Percentiles rank a stretch among this genome's conserved stretches.
Conservation (phyloP, 257 asterid genomes). For the Cinchona pubescens region DNA sequence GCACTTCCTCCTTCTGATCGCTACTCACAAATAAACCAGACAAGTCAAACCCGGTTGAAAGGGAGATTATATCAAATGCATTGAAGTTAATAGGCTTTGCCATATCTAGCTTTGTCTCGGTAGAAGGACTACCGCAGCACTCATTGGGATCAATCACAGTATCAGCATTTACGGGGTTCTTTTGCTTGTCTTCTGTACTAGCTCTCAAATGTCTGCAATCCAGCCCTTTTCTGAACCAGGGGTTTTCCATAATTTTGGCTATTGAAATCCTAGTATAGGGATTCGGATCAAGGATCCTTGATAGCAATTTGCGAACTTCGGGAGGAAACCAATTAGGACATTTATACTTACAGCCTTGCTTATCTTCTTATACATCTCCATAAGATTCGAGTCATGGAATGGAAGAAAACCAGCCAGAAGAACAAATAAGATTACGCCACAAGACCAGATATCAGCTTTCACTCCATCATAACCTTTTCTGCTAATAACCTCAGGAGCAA, state of each 20-base stretch:
- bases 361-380: no score
- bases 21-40: constrained; percentile 63
- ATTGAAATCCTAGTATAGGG: constrained; percentile 56
- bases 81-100: constrained; percentile 42
- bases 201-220: constrained; percentile 11
- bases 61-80: constrained; percentile 79
- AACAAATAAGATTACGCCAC: no score
- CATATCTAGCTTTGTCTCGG: constrained; percentile 26
- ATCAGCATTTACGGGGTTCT: constrained; percentile 19
- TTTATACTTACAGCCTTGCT: no score
- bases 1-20: constrained; percentile 63
- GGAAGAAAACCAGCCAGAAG: no score
- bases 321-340: constrained; percentile 66
- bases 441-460: no score
- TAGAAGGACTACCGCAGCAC: neutral
- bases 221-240: constrained; percentile 65
- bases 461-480: no score
- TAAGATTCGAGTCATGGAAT: no score
- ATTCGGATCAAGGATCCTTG: constrained; percentile 67
- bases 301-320: constrained; percentile 46
- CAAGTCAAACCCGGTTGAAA: constrained; percentile 68
- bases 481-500: no score
- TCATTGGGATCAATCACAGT: constrained; percentile 8
- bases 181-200: constrained; percentile 21
- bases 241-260: constrained; percentile 47